Conservation (phyloP, 2,329 filamentous ascomycete genomes). For the Colletotrichum brevisporum region DNA sequence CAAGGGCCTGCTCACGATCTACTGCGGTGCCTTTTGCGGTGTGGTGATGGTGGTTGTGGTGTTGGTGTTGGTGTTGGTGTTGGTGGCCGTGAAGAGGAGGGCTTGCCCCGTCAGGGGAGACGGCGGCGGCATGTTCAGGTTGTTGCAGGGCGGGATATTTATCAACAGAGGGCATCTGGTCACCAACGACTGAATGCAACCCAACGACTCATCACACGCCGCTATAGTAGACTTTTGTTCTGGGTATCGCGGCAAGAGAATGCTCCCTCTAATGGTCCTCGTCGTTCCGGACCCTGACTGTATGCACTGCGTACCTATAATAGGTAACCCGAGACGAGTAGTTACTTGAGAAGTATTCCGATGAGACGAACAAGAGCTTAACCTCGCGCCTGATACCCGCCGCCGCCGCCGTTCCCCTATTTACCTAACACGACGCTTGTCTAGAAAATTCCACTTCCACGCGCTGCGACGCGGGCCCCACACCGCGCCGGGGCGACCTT, state of each 20-base stretch:
- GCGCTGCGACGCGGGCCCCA: slow-evolving; percentile 16
- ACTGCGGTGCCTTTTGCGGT: slow-evolving; percentile 15
- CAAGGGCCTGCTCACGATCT: slow-evolving; percentile 35
- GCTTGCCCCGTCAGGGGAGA: neutral
- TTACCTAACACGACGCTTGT: slow-evolving; percentile 21
- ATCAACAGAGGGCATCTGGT: slow-evolving; percentile 28
- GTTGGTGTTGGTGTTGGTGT: neutral
- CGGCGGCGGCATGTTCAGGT: neutral
- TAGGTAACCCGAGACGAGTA: no score
- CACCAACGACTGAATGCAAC: slow-evolving; percentile 21
- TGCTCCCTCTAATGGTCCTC: neutral
- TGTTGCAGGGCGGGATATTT: slow-evolving; percentile 29
- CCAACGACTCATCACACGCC: neutral
- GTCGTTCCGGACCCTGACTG: neutral
- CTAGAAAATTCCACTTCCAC: slow-evolving; percentile 38
- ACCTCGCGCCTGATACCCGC: neutral
- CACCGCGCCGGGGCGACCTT: neutral
- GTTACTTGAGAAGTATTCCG: no score
- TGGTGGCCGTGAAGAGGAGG: neutral
- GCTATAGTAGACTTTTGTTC: neutral
- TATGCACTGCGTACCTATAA: no score
- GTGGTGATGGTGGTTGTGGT: neutral
- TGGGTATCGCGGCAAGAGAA: slow-evolving; percentile 24
- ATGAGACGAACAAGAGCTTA: neutral
- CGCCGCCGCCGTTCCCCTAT: neutral